phyloP scores from a whole-genome alignment of 78 protist species.

The Dictyostelium purpureum region DNA sequence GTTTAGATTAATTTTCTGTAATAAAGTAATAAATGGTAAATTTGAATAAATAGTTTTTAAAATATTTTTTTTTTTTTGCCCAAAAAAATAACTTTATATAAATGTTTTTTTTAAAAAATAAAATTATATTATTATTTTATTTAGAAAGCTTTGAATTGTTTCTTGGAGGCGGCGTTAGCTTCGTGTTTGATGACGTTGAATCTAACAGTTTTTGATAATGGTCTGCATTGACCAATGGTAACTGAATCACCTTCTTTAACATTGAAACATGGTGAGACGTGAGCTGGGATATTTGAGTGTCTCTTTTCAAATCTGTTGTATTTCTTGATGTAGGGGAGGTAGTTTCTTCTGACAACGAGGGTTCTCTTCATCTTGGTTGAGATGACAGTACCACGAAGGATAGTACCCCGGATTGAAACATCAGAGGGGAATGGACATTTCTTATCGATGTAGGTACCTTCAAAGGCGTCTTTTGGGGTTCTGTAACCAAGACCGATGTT shows the following conservation, averaged over 20 bases:
- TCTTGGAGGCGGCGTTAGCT: conserved; percentile 8
- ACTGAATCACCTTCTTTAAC: conserved; percentile 95
- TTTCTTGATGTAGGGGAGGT: conserved; percentile 99
- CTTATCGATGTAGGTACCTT: conserved; percentile 98
- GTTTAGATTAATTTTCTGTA: too few species aligned
- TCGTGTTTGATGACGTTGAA: conserved; percentile 97
- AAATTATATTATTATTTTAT: neutral
- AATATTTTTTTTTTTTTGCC: neutral
- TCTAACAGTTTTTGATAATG: conserved; percentile 98
- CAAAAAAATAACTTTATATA: neutral
- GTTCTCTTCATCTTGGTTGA: conserved; percentile 90
- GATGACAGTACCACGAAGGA: conserved; percentile 95
- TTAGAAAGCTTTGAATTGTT: conserved; percentile 71
- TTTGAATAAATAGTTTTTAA: neutral
- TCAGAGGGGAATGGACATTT: conserved; percentile 99
- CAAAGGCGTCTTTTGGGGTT: conserved; percentile 96
- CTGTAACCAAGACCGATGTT: conserved; percentile 99
- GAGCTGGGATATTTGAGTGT: conserved; percentile 98
- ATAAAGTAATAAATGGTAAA: neutral
- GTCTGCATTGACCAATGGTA: conserved; percentile 97
- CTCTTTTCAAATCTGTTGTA: conserved; percentile 99
- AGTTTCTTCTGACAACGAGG: conserved; percentile 96
- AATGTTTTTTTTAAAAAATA: too few species aligned
- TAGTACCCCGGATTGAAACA: conserved; percentile 99
- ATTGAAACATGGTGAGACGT: conserved; percentile 98